Base-by-base conservation (phyloP, 2,329 filamentous ascomycete species). In the Botrytis paeoniae region DNA sequence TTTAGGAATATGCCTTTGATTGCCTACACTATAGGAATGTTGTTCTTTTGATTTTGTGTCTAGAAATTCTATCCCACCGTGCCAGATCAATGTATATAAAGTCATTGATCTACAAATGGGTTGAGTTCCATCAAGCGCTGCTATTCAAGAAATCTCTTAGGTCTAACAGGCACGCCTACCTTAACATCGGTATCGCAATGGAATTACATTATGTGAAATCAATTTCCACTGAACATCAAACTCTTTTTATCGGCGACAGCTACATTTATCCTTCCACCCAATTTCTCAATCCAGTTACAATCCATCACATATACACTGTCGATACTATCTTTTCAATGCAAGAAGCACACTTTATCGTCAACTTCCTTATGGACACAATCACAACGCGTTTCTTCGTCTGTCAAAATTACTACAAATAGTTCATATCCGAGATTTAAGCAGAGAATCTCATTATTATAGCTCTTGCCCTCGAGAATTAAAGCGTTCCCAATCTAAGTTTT, bases 201-300 rank as follows among this genome's bases (percentile, higher is more conserved):
- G 12, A 4, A n/a, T 51, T 51, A 14, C 10, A n/a, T 51, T 6
- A 16, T 6, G 1, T 51, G 12, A n/a, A 51, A n/a, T 51, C 7
- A 5, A 51, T 16, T 14, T n/a, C 12, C 48, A 16, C 48, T 5
- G 2, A 16, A 16, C 14, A 54, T 54, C 48, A n/a, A n/a, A 6
- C 25, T 54, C 48, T n/a, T 0, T n/a, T 54, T 2, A 4, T 51
- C 48, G 10, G 4, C 22, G 0, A 14, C 4, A n/a, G 22, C 12
- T 6, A 16, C 2, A 54, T 12, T 16, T 16, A 0, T 54, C 25
- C 48, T n/a, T n/a, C 12, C 5, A 5, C 25, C 25, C 16, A 54
- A 7, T n/a, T 16, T 6, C 25, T 0, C 16, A 12, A 7, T 1
- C 12, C 0, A 54, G 2, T n/a, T 3, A 3, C 1, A 54, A 0